Conservation (phyloP, 495 filamentous ascomycete genomes). For the Talaromyces trachyspermus region DNA sequence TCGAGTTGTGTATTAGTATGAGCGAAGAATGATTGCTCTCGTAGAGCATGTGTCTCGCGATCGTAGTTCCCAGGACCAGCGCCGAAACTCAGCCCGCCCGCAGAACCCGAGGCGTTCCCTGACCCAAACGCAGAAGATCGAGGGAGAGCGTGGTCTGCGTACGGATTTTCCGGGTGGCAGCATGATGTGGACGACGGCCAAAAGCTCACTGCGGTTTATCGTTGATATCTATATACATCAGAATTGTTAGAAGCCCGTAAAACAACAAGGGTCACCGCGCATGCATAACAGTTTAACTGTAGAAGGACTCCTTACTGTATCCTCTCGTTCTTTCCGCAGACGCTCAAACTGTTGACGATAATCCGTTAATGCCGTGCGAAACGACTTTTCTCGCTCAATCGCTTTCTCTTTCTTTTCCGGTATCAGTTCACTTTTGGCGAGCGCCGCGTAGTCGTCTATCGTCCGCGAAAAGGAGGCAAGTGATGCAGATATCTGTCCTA, state of each 20-base stretch:
- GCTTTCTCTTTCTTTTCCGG: conserved; percentile 87
- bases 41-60: conserved; percentile 75
- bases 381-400: conserved; percentile 73
- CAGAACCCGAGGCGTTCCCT: conserved; percentile 25
- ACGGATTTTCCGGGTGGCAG: conserved; percentile 90
- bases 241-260: too few relatives aligned
- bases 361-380: conserved; percentile 71
- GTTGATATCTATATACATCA: conserved; percentile 44
- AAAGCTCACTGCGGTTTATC: conserved; percentile 80
- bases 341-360: conserved; percentile 70
- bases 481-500: conserved; percentile 76
- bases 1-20: conserved; percentile 77
- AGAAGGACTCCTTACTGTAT: conserved; percentile 43
- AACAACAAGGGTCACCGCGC: too few relatives aligned
- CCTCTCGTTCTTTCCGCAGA: conserved; percentile 67
- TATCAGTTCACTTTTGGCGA: conserved; percentile 82
- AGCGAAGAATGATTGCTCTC: conserved; percentile 81
- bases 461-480: conserved; percentile 85
- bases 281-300: too few relatives aligned
- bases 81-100: conserved; percentile 43
- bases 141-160: conserved; percentile 53
- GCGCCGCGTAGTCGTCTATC: conserved; percentile 81
- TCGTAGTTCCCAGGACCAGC: conserved; percentile 50
- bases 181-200: conserved; percentile 79
- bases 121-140: conserved; percentile 32